phyloP scores from a whole-genome alignment of 208 protist species.

The Leishmania martiniquensis region DNA sequence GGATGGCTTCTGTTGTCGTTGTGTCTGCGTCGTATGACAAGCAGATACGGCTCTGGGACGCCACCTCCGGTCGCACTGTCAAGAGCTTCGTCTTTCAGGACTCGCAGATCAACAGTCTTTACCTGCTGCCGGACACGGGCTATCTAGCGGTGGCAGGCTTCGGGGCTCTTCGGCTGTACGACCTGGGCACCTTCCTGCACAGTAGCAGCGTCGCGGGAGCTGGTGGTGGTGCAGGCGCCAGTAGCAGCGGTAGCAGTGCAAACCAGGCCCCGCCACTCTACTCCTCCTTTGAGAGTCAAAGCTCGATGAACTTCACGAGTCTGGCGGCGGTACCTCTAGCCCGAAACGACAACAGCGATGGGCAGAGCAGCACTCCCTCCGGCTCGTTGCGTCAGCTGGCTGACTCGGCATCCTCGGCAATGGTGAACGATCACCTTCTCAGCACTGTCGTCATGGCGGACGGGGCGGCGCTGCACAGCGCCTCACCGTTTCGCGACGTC shows the following conservation, averaged over 20 bases:
- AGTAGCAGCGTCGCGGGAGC: slow-evolving; percentile 2
- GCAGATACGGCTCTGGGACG: slow-evolving; percentile 86
- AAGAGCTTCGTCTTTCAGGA: slow-evolving; percentile 78
- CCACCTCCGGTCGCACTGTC: slow-evolving; percentile 63
- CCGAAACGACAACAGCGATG: slow-evolving; percentile 8
- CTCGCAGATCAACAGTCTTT: slow-evolving; percentile 83
- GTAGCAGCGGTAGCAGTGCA: slow-evolving; percentile 2
- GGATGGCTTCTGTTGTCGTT: slow-evolving; percentile 47
- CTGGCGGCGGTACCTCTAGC: slow-evolving; percentile 62
- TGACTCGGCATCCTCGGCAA: slow-evolving; percentile 7
- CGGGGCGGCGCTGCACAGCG: slow-evolving; percentile 7
- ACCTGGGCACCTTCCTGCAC: slow-evolving; percentile 16
- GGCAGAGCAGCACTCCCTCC: slow-evolving; percentile 25
- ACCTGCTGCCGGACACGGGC: slow-evolving; percentile 51
- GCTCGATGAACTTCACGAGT: slow-evolving; percentile 86
- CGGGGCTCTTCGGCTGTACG: slow-evolving; percentile 72
- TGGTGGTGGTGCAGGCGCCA: not conserved
- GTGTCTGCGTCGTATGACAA: slow-evolving; percentile 89
- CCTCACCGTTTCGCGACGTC: slow-evolving; percentile 29
- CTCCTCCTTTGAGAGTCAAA: slow-evolving; percentile 71
- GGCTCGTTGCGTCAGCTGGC: slow-evolving; percentile 21
- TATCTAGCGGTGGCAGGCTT: slow-evolving; percentile 77
- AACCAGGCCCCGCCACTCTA: slow-evolving; percentile 55
- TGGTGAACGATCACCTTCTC: slow-evolving; percentile 26
- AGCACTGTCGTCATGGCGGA: slow-evolving; percentile 19